Evolutionary conservation across 495 filamentous ascomycete genomes (phyloP), one percentile per base, ranked within the genome.

Genomic region (Neurospora tetrasperma): DNA sequence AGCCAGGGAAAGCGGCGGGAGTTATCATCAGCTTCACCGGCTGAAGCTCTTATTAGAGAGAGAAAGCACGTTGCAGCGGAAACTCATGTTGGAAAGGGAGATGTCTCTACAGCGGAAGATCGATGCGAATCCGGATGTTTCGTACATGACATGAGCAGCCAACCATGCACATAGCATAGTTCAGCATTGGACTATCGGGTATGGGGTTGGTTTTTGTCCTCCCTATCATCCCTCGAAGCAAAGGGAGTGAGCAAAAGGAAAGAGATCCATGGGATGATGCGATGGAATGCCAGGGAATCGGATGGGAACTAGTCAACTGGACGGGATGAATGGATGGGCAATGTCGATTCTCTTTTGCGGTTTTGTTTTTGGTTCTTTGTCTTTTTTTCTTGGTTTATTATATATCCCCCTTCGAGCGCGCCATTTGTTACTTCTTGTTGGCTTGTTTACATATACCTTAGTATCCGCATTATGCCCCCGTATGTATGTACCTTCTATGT

Each of bases 401-500:
- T 43, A 72, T 74, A 72, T 74, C 59, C 70, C 70, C 59, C 66
- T 39, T 62, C 42, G 39, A 38, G 42, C 39, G 43, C 48, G 20
- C 48, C 41, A 71, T 69, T 54, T 39, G 42, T 74, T 74, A 44
- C n/a, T 73, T 68, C 43, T 44, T 62, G 38, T 73, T 71, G 41
- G 38, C 69, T 69, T 70, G 23, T 38, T 69, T 43, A 31, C 48
- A 54, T 59, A 14, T 71, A 70, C 73, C 41, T 70, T 70, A 12
- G 42, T 46, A 72, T 39, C 27, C 31, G 54, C 31, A 35, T 38
- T 44, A 73, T 73, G 69, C 70, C 48, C 68, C 9, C 73, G 38
- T 59, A 73, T 70, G 68, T 68, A 66, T 41, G 38, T 72, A 66
- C 42, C 69, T 69, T n/a, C 72, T 66, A 20, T 38, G n/a, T 68